phyloP scores from a whole-genome alignment of 192 early-diverging fungal genomes.

The Coemansia sp. region DNA sequence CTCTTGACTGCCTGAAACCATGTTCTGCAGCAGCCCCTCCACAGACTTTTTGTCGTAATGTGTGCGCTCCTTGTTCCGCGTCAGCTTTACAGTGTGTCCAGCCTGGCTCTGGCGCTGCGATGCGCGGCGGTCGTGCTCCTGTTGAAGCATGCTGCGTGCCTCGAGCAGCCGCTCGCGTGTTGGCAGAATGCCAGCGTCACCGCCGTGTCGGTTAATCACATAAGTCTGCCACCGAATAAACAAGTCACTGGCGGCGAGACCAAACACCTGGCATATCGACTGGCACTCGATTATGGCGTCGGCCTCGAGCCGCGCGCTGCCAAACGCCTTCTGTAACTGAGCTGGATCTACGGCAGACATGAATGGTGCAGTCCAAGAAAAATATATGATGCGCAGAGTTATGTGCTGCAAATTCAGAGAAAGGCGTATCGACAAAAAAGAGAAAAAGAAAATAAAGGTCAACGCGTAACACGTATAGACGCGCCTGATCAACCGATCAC shows the following conservation, averaged over 20 bases:
- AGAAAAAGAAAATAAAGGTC: neutral
- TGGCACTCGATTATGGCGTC: conserved; percentile 44
- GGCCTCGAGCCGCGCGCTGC: conserved; percentile 31
- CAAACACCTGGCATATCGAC: conserved; percentile 47
- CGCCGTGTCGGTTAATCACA: conserved; percentile 44
- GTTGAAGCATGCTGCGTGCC: conserved; percentile 30
- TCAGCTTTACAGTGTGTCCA: conserved; percentile 28
- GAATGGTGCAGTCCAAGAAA: neutral
- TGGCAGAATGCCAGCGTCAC: conserved; percentile 29
- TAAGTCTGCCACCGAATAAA: conserved; percentile 53
- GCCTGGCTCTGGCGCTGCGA: conserved; percentile 28
- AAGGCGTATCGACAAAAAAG: conserved; percentile 1
- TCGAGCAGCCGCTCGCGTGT: conserved; percentile 51
- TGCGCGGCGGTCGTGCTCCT: conserved; percentile 37
- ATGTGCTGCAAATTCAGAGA: neutral
- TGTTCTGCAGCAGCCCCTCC: conserved; percentile 44
- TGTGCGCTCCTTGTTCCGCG: conserved; percentile 40
- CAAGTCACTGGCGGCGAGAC: conserved; percentile 35
- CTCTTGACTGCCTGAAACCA: conserved; percentile 38
- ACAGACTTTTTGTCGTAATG: conserved; percentile 54
- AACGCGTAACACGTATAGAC: conserved; percentile 11
- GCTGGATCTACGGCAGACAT: conserved; percentile 25
- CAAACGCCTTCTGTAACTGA: conserved; percentile 44
- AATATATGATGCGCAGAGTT: neutral
- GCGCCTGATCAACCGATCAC: conserved; percentile 37